A percentile compares a stretch with the other conserved stretches of the same genome.
Conservation (phyloP, 208 protist species). For the Acanthamoeba lenticulata region DNA sequence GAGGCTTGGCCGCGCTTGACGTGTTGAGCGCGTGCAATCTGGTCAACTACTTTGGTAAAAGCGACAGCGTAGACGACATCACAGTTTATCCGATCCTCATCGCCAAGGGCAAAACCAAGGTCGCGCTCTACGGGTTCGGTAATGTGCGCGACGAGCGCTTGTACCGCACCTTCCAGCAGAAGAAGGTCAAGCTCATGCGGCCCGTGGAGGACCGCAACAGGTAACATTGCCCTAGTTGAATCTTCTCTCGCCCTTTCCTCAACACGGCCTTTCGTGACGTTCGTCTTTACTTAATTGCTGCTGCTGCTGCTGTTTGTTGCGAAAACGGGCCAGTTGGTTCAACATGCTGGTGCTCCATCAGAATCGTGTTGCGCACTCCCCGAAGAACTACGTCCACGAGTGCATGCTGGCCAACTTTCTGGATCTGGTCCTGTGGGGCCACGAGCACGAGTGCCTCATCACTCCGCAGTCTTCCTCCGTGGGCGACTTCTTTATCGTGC, state of each 20-base stretch:
- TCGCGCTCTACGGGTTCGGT: constrained; percentile 98
- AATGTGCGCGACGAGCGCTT: constrained; percentile 98
- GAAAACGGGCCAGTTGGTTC: constrained; percentile 94
- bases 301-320: background rate
- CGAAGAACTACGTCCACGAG: constrained; percentile 94
- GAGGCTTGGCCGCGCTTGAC: constrained; percentile 93
- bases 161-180: constrained; percentile 94
- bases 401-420: constrained; percentile 93
- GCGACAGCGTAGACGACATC: constrained; percentile 93
- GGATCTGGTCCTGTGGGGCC: constrained; percentile 98
- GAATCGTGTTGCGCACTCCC: constrained; percentile 89
- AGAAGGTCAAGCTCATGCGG: constrained; percentile 76
- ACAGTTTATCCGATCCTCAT: constrained; percentile 93
- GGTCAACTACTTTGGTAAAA: constrained; percentile 99
- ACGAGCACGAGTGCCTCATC: constrained; percentile 99
- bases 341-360: constrained; percentile 98
- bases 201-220: constrained; percentile 26
- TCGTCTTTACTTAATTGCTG: background rate
- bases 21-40: constrained; percentile 93
- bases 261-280: background rate
- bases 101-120: constrained; percentile 86
- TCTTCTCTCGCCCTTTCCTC: no score
- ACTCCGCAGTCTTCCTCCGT: constrained; percentile 83
- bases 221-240: background rate
- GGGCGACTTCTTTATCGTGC: constrained; percentile 93